These are phyloP conservation scores for Cryptosporidium baileyi DNA, from an alignment of 169 alveolate genomes.

Conservation along the genomic window DNA sequence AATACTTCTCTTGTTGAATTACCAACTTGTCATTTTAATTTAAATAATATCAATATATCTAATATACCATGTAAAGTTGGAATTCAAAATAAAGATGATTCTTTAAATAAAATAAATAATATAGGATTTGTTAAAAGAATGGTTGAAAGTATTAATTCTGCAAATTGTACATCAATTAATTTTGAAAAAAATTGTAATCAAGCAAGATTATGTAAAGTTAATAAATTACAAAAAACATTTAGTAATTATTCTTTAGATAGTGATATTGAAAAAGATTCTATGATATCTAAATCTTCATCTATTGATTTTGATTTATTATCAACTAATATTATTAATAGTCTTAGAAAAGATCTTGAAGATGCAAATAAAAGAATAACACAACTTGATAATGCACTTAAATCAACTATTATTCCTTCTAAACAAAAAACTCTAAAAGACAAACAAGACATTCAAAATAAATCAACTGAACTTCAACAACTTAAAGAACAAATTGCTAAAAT, in stretches of 20 bases:
- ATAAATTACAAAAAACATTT: not conserved
- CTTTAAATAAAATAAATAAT: not conserved
- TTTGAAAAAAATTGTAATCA: not conserved
- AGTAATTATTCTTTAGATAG: slow-evolving; percentile 42
- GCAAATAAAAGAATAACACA: slow-evolving; percentile 54
- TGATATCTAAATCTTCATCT: not conserved
- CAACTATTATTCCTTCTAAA: not conserved
- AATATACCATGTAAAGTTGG: not conserved
- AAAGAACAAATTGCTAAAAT: slow-evolving; percentile 6
- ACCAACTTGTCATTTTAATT: slow-evolving; percentile 1
- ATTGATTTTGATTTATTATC: slow-evolving; percentile 25
- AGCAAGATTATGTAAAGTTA: not conserved
- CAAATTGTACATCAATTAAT: not conserved
- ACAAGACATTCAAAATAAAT: not conserved
- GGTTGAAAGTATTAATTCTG: not conserved
- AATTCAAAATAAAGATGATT: not conserved
- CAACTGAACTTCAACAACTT: slow-evolving; percentile 3
- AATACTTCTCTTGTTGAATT: not conserved
- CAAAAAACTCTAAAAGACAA: not conserved
- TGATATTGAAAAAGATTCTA: not conserved
- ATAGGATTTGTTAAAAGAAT: slow-evolving; percentile 38
- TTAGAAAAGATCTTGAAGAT: slow-evolving; percentile 33
- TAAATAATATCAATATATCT: not conserved
- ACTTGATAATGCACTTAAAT: slow-evolving; percentile 10
- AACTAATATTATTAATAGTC: not conserved